A percentile compares a stretch with the other conserved stretches of the same genome.
Evolutionary conservation across 129 eudicot genomes (phyloP).

Genomic region (Chrysanthemum lavandulifolium): DNA sequence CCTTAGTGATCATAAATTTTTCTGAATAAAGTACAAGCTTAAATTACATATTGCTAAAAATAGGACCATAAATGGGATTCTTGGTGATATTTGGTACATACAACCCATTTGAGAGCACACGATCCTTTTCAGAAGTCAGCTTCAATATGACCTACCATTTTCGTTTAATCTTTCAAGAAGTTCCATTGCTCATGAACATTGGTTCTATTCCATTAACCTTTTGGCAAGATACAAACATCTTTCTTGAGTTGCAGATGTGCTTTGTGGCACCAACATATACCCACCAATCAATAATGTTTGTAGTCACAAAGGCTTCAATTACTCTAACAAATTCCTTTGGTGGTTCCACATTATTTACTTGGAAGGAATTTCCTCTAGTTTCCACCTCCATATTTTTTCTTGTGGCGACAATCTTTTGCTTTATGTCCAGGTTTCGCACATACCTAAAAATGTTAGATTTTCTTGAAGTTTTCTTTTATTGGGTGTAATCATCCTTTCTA

Average conservation of each 20-base stretch:
- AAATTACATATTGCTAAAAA: too few relatives aligned
- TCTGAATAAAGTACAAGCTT: too few relatives aligned
- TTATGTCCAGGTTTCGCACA: not conserved
- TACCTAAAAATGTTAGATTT: not conserved
- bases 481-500: not conserved
- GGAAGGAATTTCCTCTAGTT: not conserved
- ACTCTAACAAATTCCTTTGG: not conserved
- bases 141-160: too few relatives aligned
- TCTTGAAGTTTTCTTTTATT: not conserved
- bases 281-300: not conserved
- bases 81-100: too few relatives aligned
- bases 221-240: not conserved
- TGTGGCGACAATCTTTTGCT: not conserved
- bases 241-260: slow-evolving; percentile 1
- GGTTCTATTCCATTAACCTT: not conserved
- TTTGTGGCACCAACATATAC: not conserved
- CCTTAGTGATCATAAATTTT: too few relatives aligned
- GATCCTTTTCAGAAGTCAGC: too few relatives aligned
- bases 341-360: not conserved
- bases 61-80: too few relatives aligned
- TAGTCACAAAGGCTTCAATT: not conserved
- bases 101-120: too few relatives aligned
- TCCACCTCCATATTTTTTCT: not conserved
- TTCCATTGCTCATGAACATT: not conserved
- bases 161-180: too few relatives aligned